Evolutionary conservation across 495 filamentous ascomycete genomes (phyloP).

Genomic region (Daldinia grandis): DNA sequence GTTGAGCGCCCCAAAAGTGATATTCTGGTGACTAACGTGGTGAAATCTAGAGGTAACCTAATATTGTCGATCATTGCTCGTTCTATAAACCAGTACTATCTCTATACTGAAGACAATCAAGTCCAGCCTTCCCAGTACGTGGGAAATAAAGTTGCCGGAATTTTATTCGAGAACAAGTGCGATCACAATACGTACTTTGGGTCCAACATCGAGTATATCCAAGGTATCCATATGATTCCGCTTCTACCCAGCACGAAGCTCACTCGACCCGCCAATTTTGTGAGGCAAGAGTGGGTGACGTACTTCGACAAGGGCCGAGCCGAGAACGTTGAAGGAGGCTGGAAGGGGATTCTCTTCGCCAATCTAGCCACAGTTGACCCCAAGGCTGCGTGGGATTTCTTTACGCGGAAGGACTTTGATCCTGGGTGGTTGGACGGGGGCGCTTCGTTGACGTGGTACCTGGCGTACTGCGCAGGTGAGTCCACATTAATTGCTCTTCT

Average conservation of each 20-base stretch:
- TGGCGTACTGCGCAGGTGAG: conserved; percentile 76
- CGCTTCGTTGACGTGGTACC: conserved; percentile 86
- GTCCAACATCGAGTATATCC: conserved; percentile 77
- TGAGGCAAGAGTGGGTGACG: conserved; percentile 83
- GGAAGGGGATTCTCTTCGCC: conserved; percentile 85
- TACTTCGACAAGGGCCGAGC: conserved; percentile 74
- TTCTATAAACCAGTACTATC: conserved; percentile 80
- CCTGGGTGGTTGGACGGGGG: conserved; percentile 83
- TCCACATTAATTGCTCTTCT: conserved; percentile 10
- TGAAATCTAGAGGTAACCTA: conserved; percentile 67
- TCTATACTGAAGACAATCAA: conserved; percentile 72
- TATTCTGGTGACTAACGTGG: conserved; percentile 5
- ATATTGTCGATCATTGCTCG: conserved; percentile 80
- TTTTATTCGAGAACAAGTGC: conserved; percentile 96
- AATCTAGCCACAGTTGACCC: conserved; percentile 86
- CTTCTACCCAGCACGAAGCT: conserved; percentile 75
- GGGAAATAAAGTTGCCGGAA: conserved; percentile 87
- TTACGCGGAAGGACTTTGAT: conserved; percentile 71
- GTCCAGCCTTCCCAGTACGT: conserved; percentile 82
- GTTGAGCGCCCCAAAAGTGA: background rate
- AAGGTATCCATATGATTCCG: conserved; percentile 98
- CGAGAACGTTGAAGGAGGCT: conserved; percentile 71
- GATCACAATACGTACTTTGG: conserved; percentile 97
- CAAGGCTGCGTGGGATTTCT: conserved; percentile 74
- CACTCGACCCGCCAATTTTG: conserved; percentile 73